phyloP scores from a whole-genome alignment of 306 rosid species.

The Vigna mungo region DNA sequence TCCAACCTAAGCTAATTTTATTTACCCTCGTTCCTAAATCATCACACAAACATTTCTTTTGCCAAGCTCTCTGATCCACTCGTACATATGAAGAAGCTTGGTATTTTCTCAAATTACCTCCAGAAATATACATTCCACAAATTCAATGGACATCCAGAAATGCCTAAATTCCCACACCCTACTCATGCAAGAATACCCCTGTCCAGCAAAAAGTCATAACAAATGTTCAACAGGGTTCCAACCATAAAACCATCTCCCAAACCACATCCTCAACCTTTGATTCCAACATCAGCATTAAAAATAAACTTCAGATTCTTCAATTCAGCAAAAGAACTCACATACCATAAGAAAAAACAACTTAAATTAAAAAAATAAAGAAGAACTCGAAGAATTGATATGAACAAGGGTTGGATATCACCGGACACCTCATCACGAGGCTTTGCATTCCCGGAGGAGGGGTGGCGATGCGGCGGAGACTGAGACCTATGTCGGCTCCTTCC shows the following conservation, averaged over 20 bases:
- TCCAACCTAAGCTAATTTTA: neutral
- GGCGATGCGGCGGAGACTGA: conserved; percentile 55
- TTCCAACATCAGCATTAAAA: conserved; percentile 21
- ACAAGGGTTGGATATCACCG: conserved; percentile 87
- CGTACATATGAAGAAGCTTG: neutral
- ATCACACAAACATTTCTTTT: conserved; percentile 13
- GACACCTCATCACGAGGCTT: conserved; percentile 90
- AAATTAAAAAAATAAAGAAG: neutral
- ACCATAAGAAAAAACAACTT: neutral
- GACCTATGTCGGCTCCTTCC: conserved; percentile 64
- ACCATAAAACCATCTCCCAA: neutral
- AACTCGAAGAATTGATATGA: conserved; percentile 27
- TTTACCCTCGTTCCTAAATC: neutral
- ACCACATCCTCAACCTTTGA: conserved; percentile 4
- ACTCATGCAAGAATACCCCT: neutral
- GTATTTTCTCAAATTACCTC: neutral
- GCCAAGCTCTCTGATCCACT: conserved; percentile 17
- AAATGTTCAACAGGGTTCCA: conserved; percentile 5
- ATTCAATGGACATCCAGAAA: conserved; percentile 15
- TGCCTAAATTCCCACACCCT: neutral
- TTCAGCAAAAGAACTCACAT: conserved; percentile 5
- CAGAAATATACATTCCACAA: conserved; percentile 22
- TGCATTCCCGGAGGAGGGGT: conserved; percentile 36
- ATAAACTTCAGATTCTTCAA: neutral
- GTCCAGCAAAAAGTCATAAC: neutral